Conservation (phyloP, 805 yeast genomes). For the Candida saitoana region DNA sequence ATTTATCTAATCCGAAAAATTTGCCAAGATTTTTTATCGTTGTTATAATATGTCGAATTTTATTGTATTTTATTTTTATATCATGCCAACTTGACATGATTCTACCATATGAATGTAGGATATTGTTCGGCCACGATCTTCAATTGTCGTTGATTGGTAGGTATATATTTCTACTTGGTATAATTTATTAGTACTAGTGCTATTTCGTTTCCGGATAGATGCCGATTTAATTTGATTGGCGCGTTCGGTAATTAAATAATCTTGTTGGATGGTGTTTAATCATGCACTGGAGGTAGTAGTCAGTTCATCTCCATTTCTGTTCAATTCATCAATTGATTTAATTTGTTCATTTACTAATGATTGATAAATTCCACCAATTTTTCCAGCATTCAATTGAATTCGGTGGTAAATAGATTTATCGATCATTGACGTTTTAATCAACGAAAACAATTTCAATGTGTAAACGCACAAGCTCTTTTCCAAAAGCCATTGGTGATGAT, state of each 20-base stretch:
- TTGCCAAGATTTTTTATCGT: too few relatives aligned
- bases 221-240: too few relatives aligned
- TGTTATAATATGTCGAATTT: too few relatives aligned
- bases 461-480: constrained; percentile 42
- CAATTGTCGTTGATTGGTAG: background rate
- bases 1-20: too few relatives aligned
- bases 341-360: constrained; percentile 19
- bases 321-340: constrained; percentile 5
- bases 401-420: constrained; percentile 23
- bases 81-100: background rate
- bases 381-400: constrained; percentile 31
- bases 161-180: background rate
- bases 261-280: background rate
- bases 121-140: background rate
- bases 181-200: too few relatives aligned
- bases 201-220: too few relatives aligned
- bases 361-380: constrained; percentile 31
- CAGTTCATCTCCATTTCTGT: background rate
- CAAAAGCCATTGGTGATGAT: constrained; percentile 25
- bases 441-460: constrained; percentile 34
- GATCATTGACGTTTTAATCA: constrained; percentile 31
- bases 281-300: background rate
- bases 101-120: too few relatives aligned
- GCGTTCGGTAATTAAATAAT: too few relatives aligned
- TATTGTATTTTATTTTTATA: too few relatives aligned